phyloP scores from a whole-genome alignment of 257 asterid genomes.

The Linaria vulgaris region DNA sequence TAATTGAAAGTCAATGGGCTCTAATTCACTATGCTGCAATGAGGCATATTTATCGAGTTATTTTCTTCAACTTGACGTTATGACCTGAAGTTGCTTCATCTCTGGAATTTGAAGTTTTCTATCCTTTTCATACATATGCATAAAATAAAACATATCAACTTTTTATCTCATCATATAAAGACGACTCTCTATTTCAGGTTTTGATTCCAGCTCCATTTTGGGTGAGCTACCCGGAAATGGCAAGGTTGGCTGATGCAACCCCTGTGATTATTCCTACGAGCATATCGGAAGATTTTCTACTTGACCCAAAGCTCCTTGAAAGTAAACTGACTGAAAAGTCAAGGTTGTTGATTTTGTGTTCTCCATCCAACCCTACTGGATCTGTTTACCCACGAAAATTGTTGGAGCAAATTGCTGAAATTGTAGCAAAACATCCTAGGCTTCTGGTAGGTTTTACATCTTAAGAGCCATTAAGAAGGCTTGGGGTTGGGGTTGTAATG shows the following conservation, averaged over 20 bases:
- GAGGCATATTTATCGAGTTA: too few relatives aligned
- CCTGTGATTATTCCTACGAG: conserved; percentile 80
- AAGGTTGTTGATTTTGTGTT: conserved; percentile 87
- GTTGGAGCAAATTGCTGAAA: conserved; percentile 86
- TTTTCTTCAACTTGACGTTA: too few relatives aligned
- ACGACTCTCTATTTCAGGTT: too few relatives aligned
- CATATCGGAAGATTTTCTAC: conserved; percentile 77
- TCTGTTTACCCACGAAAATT: conserved; percentile 82
- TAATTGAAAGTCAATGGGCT: neutral
- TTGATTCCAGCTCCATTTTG: conserved; percentile 96
- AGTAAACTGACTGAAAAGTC: conserved; percentile 78
- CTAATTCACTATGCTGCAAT: too few relatives aligned
- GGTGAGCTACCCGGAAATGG: conserved; percentile 99
- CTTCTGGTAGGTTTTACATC: conserved; percentile 61
- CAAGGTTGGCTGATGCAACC: conserved; percentile 88
- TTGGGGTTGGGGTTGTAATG: neutral
- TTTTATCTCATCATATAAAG: too few relatives aligned
- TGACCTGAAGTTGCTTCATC: too few relatives aligned
- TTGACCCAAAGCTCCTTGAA: conserved; percentile 82
- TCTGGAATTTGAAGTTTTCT: too few relatives aligned
- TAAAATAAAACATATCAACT: too few relatives aligned
- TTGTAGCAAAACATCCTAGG: conserved; percentile 89
- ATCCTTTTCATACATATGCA: too few relatives aligned
- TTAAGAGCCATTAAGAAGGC: neutral
- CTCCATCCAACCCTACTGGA: conserved; percentile 99